Evolutionary conservation across 768 basidiomycete species (phyloP), one percentile per base, ranked within the genome.

Genomic region (Kwoniella sp.): DNA sequence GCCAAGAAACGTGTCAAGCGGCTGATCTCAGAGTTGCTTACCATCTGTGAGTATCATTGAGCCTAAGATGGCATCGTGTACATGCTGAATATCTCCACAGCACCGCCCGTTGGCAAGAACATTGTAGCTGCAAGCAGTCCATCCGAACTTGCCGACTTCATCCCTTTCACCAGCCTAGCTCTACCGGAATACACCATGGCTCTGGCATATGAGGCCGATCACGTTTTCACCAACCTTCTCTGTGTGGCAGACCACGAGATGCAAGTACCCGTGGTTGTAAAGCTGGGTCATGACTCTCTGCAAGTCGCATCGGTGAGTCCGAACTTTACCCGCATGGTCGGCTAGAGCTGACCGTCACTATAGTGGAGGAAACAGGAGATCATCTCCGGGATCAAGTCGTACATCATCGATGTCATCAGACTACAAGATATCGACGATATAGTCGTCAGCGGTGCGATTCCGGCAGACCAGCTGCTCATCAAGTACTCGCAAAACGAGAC

Each of bases 341-440:
- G 45, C 20, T 20, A 11, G 38, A 7, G 50, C 53, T 58, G 58
- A 45, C 41, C 55, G 52, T 51, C 30, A 11, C 4, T 84, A 86
- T 69, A 90, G 75, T 74, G 70, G 63, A 69, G 89, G 74, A 86
- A 90, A n/a, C 85, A 86, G 70, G 83, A 86, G 8, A 86, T 93
- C 50, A 89, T 88, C 3, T 86, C 89, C 1, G 82, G 83, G 0
- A 81, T 92, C 55, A 85, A 87, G 11, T 90, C 90, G 81, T 87
- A 87, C 81, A 87, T 90, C 1, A 90, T 89, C 0, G 93, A 96
- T 72, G 87, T 95, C 59, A 87, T 94, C 59, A 85, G 87, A 5
- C 81, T 93, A 26, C 81, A 85, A 2, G 92, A 94, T 65, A 86
- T 96, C 68, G 91, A 91, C 81, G 93, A 96, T 71, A 86, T 91